These are phyloP conservation scores for Diospyros lotus DNA, from an alignment of 148 eudicot genomes.

Conservation along the genomic window DNA sequence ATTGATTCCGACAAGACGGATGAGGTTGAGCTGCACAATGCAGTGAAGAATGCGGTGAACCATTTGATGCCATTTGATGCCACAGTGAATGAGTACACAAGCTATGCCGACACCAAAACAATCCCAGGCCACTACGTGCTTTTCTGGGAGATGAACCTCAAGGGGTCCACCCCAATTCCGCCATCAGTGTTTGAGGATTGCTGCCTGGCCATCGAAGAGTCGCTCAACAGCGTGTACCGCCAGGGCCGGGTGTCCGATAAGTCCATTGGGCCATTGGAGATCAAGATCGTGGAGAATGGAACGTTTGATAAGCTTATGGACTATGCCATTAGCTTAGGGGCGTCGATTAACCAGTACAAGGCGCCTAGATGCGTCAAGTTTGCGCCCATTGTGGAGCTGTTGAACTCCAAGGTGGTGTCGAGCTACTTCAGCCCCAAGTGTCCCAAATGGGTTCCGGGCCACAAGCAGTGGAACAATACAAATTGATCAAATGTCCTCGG, in stretches of 20 bases:
- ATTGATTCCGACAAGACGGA: constrained; percentile 81
- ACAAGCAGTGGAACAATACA: constrained; percentile 66
- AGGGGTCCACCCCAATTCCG: constrained; percentile 39
- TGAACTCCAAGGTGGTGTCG: constrained; percentile 60
- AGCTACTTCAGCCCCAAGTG: constrained; percentile 79
- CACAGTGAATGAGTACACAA: constrained; percentile 60
- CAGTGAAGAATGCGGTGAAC: constrained; percentile 46
- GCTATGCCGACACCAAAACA: constrained; percentile 51
- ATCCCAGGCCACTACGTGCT: constrained; percentile 78
- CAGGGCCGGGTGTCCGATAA: constrained; percentile 75
- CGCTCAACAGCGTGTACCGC: constrained; percentile 67
- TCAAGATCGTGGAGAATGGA: constrained; percentile 60
- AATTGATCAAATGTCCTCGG: constrained; percentile 17
- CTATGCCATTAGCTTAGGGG: constrained; percentile 85
- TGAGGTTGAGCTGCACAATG: constrained; percentile 71
- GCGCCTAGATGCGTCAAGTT: constrained; percentile 89
- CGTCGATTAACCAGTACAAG: constrained; percentile 93
- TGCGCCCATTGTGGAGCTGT: constrained; percentile 75
- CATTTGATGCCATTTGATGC: constrained; percentile 54
- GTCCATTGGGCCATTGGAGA: constrained; percentile 70
- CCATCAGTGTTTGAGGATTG: constrained; percentile 68
- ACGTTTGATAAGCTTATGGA: constrained; percentile 82
- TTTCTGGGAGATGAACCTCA: constrained; percentile 56
- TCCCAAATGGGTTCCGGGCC: constrained; percentile 85
- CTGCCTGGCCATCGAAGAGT: constrained; percentile 62